Evolutionary conservation across 192 early-diverging fungal genomes (phyloP).

Genomic region (Coemansia sp.): DNA sequence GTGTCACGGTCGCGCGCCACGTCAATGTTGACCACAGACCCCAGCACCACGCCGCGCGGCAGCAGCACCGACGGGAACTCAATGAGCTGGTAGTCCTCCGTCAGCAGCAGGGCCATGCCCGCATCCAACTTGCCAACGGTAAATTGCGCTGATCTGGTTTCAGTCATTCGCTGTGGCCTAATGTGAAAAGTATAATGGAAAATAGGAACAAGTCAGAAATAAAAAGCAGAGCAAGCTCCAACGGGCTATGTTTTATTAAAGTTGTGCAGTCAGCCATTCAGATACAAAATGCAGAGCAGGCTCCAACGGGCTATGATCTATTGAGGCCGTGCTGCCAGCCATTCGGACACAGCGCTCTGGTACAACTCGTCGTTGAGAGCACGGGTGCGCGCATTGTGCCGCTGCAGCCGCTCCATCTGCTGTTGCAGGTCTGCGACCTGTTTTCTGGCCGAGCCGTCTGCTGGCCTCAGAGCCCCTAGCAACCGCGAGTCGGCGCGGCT

Average conservation of each 20-base stretch:
- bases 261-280: too few relatives aligned
- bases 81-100: conserved; percentile 97
- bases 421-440: conserved; percentile 32
- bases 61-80: conserved; percentile 97
- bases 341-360: conserved; percentile 47
- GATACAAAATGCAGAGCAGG: too few relatives aligned
- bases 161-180: conserved; percentile 21
- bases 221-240: neutral
- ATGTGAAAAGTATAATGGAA: neutral
- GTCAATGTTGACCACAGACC: conserved; percentile 94
- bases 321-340: conserved; percentile 25
- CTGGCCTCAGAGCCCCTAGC: conserved; percentile 17
- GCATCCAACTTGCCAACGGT: conserved; percentile 95
- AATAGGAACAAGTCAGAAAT: conserved; percentile 4
- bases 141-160: conserved; percentile 59
- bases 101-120: conserved; percentile 84
- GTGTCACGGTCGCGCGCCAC: conserved; percentile 87
- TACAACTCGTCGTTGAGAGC: conserved; percentile 56
- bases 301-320: too few relatives aligned
- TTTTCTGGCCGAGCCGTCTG: conserved; percentile 23
- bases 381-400: conserved; percentile 44
- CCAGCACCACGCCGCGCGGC: conserved; percentile 88
- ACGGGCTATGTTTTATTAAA: too few relatives aligned
- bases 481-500: conserved; percentile 17
- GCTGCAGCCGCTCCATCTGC: conserved; percentile 43